These are phyloP conservation scores for Balamuthia mandrillaris DNA, from an alignment of 208 protist species.

Conservation along the genomic window DNA sequence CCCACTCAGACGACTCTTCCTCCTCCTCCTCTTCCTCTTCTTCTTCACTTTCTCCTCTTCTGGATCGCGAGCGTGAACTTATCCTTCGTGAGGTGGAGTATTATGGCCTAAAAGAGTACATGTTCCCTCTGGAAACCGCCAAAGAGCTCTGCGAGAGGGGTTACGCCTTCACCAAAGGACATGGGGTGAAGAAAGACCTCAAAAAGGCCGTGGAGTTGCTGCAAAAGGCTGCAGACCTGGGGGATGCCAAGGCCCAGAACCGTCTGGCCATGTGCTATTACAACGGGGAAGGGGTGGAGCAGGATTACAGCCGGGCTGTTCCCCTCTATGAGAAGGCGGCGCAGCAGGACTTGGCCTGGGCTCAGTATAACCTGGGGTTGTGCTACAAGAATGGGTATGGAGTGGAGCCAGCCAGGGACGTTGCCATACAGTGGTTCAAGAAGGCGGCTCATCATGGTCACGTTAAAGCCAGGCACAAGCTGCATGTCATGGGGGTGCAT, in stretches of 20 bases:
- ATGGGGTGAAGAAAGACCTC: not conserved
- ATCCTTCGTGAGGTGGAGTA: conserved; percentile 35
- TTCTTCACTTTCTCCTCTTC: too few species aligned
- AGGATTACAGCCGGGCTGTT: not conserved
- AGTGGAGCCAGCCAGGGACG: not conserved
- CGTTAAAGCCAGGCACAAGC: not conserved
- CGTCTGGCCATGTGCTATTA: not conserved
- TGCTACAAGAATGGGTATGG: not conserved
- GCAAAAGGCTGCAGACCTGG: not conserved
- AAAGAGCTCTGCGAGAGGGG: conserved; percentile 21
- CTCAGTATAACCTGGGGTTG: not conserved
- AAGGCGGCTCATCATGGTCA: not conserved
- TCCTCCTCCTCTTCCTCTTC: too few species aligned
- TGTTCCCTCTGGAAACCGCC: conserved; percentile 1
- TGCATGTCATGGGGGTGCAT: too few species aligned
- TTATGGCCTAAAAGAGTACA: conserved; percentile 35
- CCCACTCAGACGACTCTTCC: too few species aligned
- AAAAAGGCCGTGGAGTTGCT: not conserved
- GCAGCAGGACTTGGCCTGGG: not conserved
- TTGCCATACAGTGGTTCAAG: not conserved
- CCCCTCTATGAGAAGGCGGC: not conserved
- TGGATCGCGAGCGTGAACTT: not conserved
- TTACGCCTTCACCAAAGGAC: conserved; percentile 40
- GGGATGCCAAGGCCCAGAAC: not conserved
- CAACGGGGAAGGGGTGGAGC: not conserved